Evolutionary conservation across 2,329 filamentous ascomycete species (phyloP), one percentile per base, ranked within the genome.

Genomic region (Cordyceps javanica): DNA sequence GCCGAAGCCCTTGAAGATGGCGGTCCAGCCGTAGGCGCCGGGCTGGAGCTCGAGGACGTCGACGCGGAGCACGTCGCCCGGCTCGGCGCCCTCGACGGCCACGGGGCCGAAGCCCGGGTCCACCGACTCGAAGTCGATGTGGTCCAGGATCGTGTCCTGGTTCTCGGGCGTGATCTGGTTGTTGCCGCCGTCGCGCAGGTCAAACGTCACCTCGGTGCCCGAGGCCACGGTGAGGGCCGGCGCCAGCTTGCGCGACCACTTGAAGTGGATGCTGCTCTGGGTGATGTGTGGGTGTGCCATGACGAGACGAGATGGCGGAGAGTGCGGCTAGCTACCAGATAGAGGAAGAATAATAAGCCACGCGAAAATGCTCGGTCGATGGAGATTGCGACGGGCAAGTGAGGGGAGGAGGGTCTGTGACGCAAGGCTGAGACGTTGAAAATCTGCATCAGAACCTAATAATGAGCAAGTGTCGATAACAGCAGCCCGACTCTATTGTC

Each of bases 81-180:
- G 77, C 56, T 75, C 68, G 13, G 79, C 78, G 52, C 70, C 75
- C 49, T 76, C 71, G 57, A 82, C 64, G 61, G 70, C 76, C 34
- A 82, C 73, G 11, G 80, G 79, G 0, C 79, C 79, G 54, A 78
- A 74, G 48, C 75, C 78, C 1, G 79, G 78, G 60, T 81, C 79
- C 30, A 72, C 72, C 16, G 71, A 65, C 16, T 63, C 59, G 32
- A 75, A 65, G 59, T 78, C 68, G 57, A 81, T 72, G n/a, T 67
- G 66, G 8, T 64, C 49, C 48, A 81, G 66, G 25, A 72, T 70
- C 3, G 71, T 70, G 16, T 69, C 63, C 21, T 72, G 71, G 44
- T 76, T 78, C 21, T 69, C 66, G 7, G 72, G 68, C 5, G 71
- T 72, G 60, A 82, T 72, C 64, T 80, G 77, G 59, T 78, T 78